These are phyloP conservation scores for Simmondsia chinensis DNA, from an alignment of 148 eudicot species.

Conservation along the genomic window DNA sequence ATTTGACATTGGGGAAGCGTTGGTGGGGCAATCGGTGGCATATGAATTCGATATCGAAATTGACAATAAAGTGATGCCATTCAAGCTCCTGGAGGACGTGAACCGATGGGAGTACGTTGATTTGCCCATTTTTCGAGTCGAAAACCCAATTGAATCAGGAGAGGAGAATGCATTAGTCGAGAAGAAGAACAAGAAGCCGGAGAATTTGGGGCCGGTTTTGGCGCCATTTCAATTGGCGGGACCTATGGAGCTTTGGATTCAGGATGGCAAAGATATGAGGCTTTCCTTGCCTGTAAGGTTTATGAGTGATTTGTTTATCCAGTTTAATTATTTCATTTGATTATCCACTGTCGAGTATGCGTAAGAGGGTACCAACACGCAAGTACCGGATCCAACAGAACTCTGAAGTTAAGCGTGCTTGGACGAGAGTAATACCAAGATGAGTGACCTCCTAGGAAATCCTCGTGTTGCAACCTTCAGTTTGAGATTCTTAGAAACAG, in stretches of 20 bases:
- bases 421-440: too few relatives aligned
- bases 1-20: conserved; percentile 43
- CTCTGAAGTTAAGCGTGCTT: too few relatives aligned
- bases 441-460: too few relatives aligned
- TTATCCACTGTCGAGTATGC: too few relatives aligned
- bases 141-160: conserved; percentile 23
- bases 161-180: conserved; percentile 49
- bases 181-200: conserved; percentile 14
- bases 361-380: too few relatives aligned
- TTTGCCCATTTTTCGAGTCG: conserved; percentile 69
- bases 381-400: too few relatives aligned
- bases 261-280: conserved; percentile 73
- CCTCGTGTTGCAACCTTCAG: too few relatives aligned
- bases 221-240: conserved; percentile 93
- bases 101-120: conserved; percentile 82
- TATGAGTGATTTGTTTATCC: neutral
- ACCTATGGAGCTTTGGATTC: conserved; percentile 95
- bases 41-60: conserved; percentile 92
- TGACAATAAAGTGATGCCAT: conserved; percentile 65
- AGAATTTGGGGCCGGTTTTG: conserved; percentile 46
- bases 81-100: conserved; percentile 85
- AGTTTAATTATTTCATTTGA: neutral
- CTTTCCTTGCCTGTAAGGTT: conserved; percentile 58
- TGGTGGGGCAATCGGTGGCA: conserved; percentile 65
- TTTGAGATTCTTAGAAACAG: too few relatives aligned